Conservation (phyloP, 2,329 filamentous ascomycete genomes). For the Cladosporium sp. region DNA sequence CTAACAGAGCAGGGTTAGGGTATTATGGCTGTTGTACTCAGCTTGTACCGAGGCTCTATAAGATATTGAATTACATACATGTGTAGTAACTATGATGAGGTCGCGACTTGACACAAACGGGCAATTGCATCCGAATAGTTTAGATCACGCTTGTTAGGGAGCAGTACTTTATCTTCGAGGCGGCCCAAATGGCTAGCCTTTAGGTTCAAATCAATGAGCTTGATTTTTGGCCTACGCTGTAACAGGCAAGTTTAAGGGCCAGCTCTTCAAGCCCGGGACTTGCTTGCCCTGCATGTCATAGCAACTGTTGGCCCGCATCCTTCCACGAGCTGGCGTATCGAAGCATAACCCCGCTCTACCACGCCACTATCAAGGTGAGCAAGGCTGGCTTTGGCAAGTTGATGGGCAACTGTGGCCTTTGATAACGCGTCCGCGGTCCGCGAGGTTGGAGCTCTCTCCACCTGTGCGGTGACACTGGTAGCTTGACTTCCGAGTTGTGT, state of each 20-base stretch:
- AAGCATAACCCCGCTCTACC: slow-evolving; percentile 18
- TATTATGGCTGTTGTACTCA: not conserved
- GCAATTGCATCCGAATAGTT: not conserved
- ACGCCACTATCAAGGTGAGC: slow-evolving; percentile 14
- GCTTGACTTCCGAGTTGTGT: not conserved
- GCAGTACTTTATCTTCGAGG: not conserved
- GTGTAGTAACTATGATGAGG: not conserved
- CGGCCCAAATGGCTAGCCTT: not conserved
- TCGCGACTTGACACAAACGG: not conserved
- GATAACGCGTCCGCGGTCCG: not conserved
- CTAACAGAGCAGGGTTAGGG: not conserved
- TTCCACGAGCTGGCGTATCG: not conserved
- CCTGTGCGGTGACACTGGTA: not conserved
- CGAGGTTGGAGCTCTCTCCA: slow-evolving; percentile 8
- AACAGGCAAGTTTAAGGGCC: slow-evolving; percentile 9
- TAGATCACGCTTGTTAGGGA: not conserved
- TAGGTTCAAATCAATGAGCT: not conserved
- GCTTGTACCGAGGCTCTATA: not conserved
- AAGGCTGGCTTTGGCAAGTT: slow-evolving; percentile 18
- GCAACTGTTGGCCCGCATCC: not conserved
- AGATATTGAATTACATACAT: not conserved
- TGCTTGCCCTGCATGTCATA: slow-evolving; percentile 11
- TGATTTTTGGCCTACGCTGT: not conserved
- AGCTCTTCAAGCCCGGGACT: not conserved
- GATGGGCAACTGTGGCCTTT: slow-evolving; percentile 4